Evolutionary conservation across 371 early-diverging fungal genomes (phyloP), one percentile per base, ranked within the genome.

Genomic region (Mortierella sp.): DNA sequence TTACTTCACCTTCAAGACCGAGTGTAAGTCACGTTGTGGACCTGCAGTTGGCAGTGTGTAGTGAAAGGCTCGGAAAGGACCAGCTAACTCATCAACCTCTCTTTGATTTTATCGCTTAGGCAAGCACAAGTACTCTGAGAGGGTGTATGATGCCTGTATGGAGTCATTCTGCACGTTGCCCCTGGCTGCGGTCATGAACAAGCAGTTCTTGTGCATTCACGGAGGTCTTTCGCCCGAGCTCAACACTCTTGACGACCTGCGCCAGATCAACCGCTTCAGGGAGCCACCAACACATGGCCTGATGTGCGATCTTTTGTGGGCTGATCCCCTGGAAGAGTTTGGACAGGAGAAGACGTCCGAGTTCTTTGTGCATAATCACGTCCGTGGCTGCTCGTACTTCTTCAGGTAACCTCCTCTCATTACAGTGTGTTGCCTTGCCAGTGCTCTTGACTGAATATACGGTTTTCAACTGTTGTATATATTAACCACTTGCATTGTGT

Each of bases 251-350:
- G 96, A 97, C 81, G 97, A 99, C 86, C 89, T 99, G 76, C 91
- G 94, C 48, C 78, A 96, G 93, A 91, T 99, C 83, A 93, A 98
- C 90, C 92, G 99, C n/a, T 98, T 98, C 91, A 89, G 94, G 35
- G 99, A 99, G 83, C 96, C 98, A 44, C 97, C 98, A 16, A 97
- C 96, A 0, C 95, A 96, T 75, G 99, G 99, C 43, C 81, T 98
- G 60, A 96, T 99, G 96, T 97, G 98, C 86, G 99, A 99, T 92
- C 87, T 99, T 27, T 89, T 99, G 63, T 99, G 99, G 99, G 95
- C 99, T 8, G 99, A 99, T 90, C 99, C 99, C 48, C 89, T 95
- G 75, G 98, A 97, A 84, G 98, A 97, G 76, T 98, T 96, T 93
- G 98, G 97, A n/a, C 94, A 96, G 78, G 98, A 98, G 87, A 91